Percentiles rank a stretch among this genome's conserved stretches.
These are phyloP conservation scores for Rhodofomes roseus DNA, from an alignment of 1,284 basidiomycete species.

Conservation along the genomic window DNA sequence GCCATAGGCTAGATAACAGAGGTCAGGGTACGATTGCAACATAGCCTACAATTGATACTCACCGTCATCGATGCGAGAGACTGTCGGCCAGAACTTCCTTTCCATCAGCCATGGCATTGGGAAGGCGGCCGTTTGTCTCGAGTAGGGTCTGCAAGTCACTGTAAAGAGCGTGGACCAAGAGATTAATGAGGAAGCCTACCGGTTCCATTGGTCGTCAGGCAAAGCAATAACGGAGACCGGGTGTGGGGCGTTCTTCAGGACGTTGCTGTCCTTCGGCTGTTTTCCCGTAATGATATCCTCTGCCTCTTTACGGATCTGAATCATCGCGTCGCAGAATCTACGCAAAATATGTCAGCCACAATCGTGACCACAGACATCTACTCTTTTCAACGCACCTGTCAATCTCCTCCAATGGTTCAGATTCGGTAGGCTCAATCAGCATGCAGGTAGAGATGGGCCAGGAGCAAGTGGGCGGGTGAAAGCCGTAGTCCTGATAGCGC, in stretches of 20 bases:
- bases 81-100: constrained; percentile 93
- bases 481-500: constrained; percentile 70
- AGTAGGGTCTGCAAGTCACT: constrained; percentile 63
- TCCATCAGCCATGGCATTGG: constrained; percentile 75
- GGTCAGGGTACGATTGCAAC: constrained; percentile 1
- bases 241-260: constrained; percentile 94
- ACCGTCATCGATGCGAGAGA: constrained; percentile 90
- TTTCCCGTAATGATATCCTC: constrained; percentile 85
- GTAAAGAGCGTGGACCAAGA: not conserved
- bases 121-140: constrained; percentile 82
- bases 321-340: constrained; percentile 96
- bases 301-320: constrained; percentile 89
- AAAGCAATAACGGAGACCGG: constrained; percentile 72
- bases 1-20: constrained; percentile 59
- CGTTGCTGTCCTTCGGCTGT: constrained; percentile 85
- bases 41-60: constrained; percentile 25
- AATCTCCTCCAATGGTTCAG: constrained; percentile 87
- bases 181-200: constrained; percentile 39
- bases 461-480: constrained; percentile 89
- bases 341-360: not conserved
- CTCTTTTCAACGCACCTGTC: constrained; percentile 54
- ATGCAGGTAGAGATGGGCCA: constrained; percentile 95
- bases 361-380: not conserved
- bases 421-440: constrained; percentile 95
- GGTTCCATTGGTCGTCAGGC: constrained; percentile 79